Evolutionary conservation across 805 yeast genomes (phyloP).

Genomic region (Hagleromyces aurorensis): DNA sequence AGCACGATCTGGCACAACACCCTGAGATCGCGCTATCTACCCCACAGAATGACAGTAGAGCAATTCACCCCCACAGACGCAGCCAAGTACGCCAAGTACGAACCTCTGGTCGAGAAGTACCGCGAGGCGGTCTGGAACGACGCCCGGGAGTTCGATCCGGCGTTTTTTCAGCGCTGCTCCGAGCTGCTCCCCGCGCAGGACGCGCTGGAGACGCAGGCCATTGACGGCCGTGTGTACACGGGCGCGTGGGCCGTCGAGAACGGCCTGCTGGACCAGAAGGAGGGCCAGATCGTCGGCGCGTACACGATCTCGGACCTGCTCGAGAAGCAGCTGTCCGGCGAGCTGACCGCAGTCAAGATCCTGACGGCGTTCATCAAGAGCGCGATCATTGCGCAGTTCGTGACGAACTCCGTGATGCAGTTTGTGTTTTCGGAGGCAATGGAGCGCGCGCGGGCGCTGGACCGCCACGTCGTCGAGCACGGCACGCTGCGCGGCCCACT

Average conservation of each 20-base stretch:
- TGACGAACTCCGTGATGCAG: slow-evolving; percentile 53
- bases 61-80: slow-evolving; percentile 7
- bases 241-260: slow-evolving; percentile 10
- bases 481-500: slow-evolving; percentile 56
- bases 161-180: slow-evolving; percentile 14
- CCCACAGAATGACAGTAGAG: too few species aligned
- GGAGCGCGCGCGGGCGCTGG: slow-evolving; percentile 46
- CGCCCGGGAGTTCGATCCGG: slow-evolving; percentile 17
- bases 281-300: slow-evolving; percentile 37
- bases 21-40: too few species aligned
- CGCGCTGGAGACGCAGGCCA: slow-evolving; percentile 18
- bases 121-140: slow-evolving; percentile 17
- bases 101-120: slow-evolving; percentile 18
- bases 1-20: too few species aligned
- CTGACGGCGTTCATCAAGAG: slow-evolving; percentile 57
- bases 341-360: slow-evolving; percentile 43
- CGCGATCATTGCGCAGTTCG: slow-evolving; percentile 56
- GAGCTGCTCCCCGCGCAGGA: slow-evolving; percentile 14
- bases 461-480: slow-evolving; percentile 40
- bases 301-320: slow-evolving; percentile 36
- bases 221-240: slow-evolving; percentile 15
- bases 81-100: slow-evolving; percentile 9
- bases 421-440: slow-evolving; percentile 60
- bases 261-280: slow-evolving; percentile 29
- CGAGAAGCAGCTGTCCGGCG: slow-evolving; percentile 38